These are phyloP conservation scores for Elsinoe ampelina DNA, from an alignment of 2,329 filamentous ascomycete species.

Conservation along the genomic window DNA sequence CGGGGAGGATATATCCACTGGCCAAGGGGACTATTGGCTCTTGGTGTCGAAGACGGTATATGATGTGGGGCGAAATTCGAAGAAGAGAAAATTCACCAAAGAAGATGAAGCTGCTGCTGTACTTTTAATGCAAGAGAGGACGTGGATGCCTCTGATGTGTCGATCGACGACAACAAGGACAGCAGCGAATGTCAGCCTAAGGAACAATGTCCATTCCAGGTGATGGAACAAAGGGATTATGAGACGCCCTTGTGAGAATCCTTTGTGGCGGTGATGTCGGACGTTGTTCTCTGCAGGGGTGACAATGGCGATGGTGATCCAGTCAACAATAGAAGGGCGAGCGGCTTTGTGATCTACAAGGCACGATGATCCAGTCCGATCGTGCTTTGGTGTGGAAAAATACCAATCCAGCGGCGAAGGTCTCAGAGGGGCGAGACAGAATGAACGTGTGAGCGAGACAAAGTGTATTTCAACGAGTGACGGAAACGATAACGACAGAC, in stretches of 20 bases:
- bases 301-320: conserved; percentile 2
- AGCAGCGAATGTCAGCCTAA: not conserved
- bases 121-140: conserved; percentile 3
- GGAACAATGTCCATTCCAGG: conserved; percentile 6
- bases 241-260: not conserved
- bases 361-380: conserved; percentile 2
- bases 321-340: not conserved
- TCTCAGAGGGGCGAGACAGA: conserved; percentile 3
- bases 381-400: not conserved
- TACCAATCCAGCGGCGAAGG: conserved; percentile 4
- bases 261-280: conserved; percentile 9
- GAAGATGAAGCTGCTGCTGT: not conserved
- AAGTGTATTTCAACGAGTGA: conserved; percentile 10
- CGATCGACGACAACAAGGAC: conserved; percentile 4
- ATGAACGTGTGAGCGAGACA: conserved; percentile 8
- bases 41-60: conserved; percentile 1
- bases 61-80: not conserved
- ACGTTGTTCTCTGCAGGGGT: not conserved
- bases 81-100: not conserved
- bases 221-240: conserved; percentile 4
- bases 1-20: conserved; percentile 1
- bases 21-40: conserved; percentile 13
- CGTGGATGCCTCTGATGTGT: not conserved
- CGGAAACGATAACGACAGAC: conserved; percentile 1
- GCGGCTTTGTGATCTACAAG: not conserved